A percentile compares a stretch with the other conserved stretches of the same genome.
These are phyloP conservation scores for Backusella australiensis DNA, from an alignment of 192 early-diverging fungal genomes.

Conservation along the genomic window DNA sequence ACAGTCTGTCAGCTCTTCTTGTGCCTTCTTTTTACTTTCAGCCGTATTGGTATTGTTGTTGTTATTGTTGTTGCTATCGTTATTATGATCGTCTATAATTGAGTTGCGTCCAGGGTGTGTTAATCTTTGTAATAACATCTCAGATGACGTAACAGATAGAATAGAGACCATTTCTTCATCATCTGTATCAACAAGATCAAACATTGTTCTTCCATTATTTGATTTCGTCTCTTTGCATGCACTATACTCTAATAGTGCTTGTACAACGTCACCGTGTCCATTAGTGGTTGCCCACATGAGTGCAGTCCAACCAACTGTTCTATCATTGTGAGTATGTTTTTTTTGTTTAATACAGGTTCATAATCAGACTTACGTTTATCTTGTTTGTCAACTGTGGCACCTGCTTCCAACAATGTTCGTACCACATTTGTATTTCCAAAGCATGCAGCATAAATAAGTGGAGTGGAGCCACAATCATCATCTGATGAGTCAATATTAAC, in stretches of 20 bases:
- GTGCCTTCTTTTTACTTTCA: neutral
- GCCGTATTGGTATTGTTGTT: neutral
- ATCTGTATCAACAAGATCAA: slow-evolving; percentile 65
- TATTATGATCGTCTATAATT: neutral
- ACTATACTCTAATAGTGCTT: slow-evolving; percentile 73
- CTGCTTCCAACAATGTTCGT: slow-evolving; percentile 64
- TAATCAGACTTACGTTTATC: slow-evolving; percentile 69
- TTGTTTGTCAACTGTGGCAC: slow-evolving; percentile 72
- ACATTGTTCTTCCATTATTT: slow-evolving; percentile 68
- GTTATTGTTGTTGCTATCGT: neutral
- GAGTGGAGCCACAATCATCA: slow-evolving; percentile 69
- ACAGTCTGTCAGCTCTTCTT: slow-evolving; percentile 6
- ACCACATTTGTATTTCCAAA: slow-evolving; percentile 81
- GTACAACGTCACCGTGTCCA: slow-evolving; percentile 72
- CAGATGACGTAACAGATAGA: slow-evolving; percentile 57
- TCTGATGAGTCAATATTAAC: slow-evolving; percentile 81
- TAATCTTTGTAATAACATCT: slow-evolving; percentile 10
- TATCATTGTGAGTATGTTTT: neutral
- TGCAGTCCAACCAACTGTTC: slow-evolving; percentile 80
- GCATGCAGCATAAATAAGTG: slow-evolving; percentile 87
- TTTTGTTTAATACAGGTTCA: neutral
- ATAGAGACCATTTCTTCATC: slow-evolving; percentile 53
- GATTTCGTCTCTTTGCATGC: slow-evolving; percentile 68
- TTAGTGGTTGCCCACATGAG: slow-evolving; percentile 92
- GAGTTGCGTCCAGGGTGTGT: slow-evolving; percentile 6